Conservation (phyloP, 2,329 filamentous ascomycete genomes). For the Ambrosiella xylebori region DNA sequence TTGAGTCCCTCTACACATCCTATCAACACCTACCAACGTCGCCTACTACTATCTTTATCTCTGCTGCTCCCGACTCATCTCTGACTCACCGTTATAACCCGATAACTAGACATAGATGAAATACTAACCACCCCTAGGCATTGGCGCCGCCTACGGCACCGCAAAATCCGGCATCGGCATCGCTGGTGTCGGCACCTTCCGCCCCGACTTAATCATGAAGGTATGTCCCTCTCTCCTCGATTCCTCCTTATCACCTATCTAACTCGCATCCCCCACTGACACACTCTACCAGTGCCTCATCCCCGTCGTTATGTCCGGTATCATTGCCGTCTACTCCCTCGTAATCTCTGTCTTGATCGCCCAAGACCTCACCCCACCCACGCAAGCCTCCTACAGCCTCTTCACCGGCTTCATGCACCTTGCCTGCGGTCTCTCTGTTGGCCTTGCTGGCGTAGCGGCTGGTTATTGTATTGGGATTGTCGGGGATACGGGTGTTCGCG, state of each 20-base stretch:
- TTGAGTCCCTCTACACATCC: too few relatives aligned
- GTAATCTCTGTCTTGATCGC: slow-evolving; percentile 94
- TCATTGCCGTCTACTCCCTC: slow-evolving; percentile 93
- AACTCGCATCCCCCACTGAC: slow-evolving; percentile 1
- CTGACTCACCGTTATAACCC: neutral
- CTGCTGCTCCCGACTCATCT: neutral
- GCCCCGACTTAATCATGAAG: slow-evolving; percentile 85
- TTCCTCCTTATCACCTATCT: neutral
- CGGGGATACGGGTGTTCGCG: slow-evolving; percentile 80
- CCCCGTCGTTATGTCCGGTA: slow-evolving; percentile 95
- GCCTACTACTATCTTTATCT: too few relatives aligned
- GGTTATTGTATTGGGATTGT: slow-evolving; percentile 95
- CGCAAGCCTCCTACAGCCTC: slow-evolving; percentile 53
- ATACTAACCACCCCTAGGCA: slow-evolving; percentile 23
- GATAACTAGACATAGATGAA: neutral
- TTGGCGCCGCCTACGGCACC: slow-evolving; percentile 71
- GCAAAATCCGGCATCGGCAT: slow-evolving; percentile 82
- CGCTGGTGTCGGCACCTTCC: slow-evolving; percentile 67
- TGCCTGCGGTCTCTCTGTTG: slow-evolving; percentile 76
- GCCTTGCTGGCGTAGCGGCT: slow-evolving; percentile 79
- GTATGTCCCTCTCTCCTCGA: slow-evolving; percentile 24
- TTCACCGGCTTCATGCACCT: slow-evolving; percentile 94
- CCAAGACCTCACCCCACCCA: slow-evolving; percentile 63
- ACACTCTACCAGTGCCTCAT: slow-evolving; percentile 47
- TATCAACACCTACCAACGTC: too few relatives aligned